phyloP scores from a whole-genome alignment of 257 asterid species.

The Solanum medicagineum region DNA sequence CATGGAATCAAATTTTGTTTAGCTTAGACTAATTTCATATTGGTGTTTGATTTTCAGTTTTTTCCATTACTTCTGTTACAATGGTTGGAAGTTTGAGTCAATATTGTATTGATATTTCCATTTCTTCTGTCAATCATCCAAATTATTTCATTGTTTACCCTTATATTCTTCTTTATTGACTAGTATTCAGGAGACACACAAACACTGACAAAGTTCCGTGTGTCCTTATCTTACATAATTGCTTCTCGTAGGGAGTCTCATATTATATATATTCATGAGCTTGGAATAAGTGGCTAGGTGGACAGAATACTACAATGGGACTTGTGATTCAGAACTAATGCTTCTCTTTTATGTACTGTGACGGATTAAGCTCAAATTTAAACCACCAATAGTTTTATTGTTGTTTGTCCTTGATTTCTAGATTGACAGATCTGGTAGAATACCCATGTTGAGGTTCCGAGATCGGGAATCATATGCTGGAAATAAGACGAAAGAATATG shows the following conservation, averaged over 20 bases:
- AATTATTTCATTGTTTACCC: not conserved
- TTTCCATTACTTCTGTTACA: not conserved
- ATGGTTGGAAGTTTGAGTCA: not conserved
- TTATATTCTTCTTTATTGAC: not conserved
- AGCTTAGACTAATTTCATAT: not conserved
- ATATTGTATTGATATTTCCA: not conserved
- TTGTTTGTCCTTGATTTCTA: conserved; percentile 2
- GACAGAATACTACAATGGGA: not conserved
- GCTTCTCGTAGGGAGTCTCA: not conserved
- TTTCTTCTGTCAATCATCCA: not conserved
- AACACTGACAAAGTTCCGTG: not conserved
- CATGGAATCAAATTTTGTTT: not conserved
- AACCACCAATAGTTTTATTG: not conserved
- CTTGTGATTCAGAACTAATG: not conserved
- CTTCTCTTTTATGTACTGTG: not conserved
- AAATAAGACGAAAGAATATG: conserved; percentile 96
- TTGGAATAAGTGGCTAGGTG: not conserved
- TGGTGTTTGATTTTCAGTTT: not conserved
- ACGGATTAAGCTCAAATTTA: not conserved
- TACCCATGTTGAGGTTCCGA: conserved; percentile 86
- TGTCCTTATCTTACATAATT: not conserved
- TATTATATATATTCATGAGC: not conserved
- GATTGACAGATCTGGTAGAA: conserved; percentile 89
- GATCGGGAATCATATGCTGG: conserved; percentile 93
- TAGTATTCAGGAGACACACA: not conserved